Evolutionary conservation across 2,329 filamentous ascomycete species (phyloP).

Genomic region (Scopulariopsis brevicaulis): DNA sequence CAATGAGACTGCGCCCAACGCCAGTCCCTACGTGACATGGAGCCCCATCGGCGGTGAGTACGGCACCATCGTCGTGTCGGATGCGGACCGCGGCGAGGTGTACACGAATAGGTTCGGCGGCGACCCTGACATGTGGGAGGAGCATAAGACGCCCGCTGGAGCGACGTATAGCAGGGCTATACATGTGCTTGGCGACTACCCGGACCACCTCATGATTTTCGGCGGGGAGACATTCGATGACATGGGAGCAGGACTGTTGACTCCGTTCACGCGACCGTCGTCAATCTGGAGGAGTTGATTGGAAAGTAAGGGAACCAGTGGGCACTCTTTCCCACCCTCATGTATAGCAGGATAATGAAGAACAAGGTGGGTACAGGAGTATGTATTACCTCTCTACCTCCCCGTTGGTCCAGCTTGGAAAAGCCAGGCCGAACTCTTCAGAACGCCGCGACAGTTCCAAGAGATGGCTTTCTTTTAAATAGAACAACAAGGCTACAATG

Average conservation of each 20-base stretch:
- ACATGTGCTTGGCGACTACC: conserved; percentile 20
- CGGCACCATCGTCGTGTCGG: conserved; percentile 31
- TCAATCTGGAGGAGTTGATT: neutral
- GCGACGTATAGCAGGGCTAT: conserved; percentile 24
- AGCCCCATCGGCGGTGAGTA: conserved; percentile 28
- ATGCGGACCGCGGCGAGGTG: conserved; percentile 20
- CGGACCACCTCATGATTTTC: conserved; percentile 25
- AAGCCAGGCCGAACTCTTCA: neutral
- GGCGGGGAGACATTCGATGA: conserved; percentile 17
- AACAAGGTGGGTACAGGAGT: neutral
- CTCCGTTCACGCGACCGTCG: neutral
- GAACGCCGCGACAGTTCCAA: neutral
- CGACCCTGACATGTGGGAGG: conserved; percentile 22
- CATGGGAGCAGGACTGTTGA: conserved; percentile 1
- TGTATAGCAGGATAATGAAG: neutral
- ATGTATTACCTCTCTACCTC: no score
- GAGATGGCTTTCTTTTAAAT: neutral
- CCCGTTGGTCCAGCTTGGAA: neutral
- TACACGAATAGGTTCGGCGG: conserved; percentile 29
- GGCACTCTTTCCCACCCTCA: neutral
- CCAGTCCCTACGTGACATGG: conserved; percentile 33
- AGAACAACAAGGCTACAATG: neutral
- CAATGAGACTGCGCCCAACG: conserved; percentile 15
- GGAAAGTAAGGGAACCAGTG: neutral
- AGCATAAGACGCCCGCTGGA: conserved; percentile 20